Evolutionary conservation across 2,329 filamentous ascomycete species (phyloP), one percentile per base, ranked within the genome.

Genomic region (Byssothecium circinans): DNA sequence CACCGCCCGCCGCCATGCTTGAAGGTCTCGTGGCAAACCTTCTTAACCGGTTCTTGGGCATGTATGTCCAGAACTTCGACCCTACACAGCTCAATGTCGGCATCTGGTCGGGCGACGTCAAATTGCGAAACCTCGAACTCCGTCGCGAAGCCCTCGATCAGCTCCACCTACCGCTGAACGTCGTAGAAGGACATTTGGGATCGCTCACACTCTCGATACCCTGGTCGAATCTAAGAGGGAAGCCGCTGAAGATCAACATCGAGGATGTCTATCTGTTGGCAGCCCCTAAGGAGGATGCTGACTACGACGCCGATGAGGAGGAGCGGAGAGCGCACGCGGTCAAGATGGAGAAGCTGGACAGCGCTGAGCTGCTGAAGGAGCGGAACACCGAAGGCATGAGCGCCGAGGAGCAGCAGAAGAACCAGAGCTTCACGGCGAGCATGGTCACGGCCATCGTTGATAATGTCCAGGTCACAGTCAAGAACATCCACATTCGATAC

Each of bases 11-110:
- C 76, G 80, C 71, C 66, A 99, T 99, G 94, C 84, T 99, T 77
- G 94, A 99, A 82, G 89, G 91, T 61, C 81, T 99, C 62, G 94
- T 97, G 56, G 91, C 94, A 64, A 95, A 92, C 75, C 81, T 99
- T 79, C 86, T 99, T 64, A 99, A 99, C 79, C 88, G 95, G 78
- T 97, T 99, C 76, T 78, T 99, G 83, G 95, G 94, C 81, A 96
- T 97, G 88, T 99, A 99, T 74, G 92, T 99, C 74, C 91, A 95
- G 81, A 97, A 99, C 75, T 99, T 99, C 71, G 94, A 99, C 74
- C 90, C 94, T 45, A 88, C 90, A 65, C 94, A 99, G 78, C 82
- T 99, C 58, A 99, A 99, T 70, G 91, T 99, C 55, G 94, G 95
- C 55, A 99, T 99, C 65, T 99, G 92, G 94, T 95, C 89, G 18